Evolutionary conservation across 2,329 filamentous ascomycete genomes (phyloP).

Genomic region (Aspergillus brasiliensis): DNA sequence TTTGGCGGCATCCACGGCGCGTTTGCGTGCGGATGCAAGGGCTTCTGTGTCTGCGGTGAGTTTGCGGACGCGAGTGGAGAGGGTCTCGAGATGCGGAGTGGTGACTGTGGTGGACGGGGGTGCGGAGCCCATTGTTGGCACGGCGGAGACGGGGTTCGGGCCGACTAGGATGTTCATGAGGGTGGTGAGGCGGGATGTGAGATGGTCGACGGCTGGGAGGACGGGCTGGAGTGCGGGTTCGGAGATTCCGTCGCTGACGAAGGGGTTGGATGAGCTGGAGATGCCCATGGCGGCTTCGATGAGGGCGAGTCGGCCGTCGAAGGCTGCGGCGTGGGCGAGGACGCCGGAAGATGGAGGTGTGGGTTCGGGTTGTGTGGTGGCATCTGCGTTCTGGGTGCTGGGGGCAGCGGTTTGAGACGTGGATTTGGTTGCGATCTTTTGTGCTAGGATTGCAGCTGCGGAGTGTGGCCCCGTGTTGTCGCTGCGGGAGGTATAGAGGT

Average conservation of each 20-base stretch:
- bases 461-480: constrained; percentile 26
- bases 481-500: constrained; percentile 52
- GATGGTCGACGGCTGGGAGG: constrained; percentile 75
- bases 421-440: constrained; percentile 32
- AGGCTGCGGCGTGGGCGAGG: constrained; percentile 79
- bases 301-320: constrained; percentile 76
- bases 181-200: constrained; percentile 78
- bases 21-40: constrained; percentile 46
- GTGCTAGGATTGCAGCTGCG: constrained; percentile 39
- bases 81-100: constrained; percentile 47
- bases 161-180: constrained; percentile 57
- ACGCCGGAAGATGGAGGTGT: constrained; percentile 49
- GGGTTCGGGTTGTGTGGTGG: constrained; percentile 13
- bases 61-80: constrained; percentile 47
- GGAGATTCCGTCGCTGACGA: constrained; percentile 51
- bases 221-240: constrained; percentile 63
- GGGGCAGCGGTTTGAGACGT: constrained; percentile 10
- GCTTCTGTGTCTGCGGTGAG: constrained; percentile 49
- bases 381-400: constrained; percentile 7
- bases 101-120: constrained; percentile 33
- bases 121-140: constrained; percentile 22
- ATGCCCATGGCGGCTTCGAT: constrained; percentile 83
- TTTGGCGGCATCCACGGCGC: constrained; percentile 46
- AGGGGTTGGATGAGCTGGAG: constrained; percentile 66
- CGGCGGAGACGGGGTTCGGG: constrained; percentile 33